Conservation (phyloP, 1,139 yeast genomes). For the Yamadazyma trypodendri region DNA sequence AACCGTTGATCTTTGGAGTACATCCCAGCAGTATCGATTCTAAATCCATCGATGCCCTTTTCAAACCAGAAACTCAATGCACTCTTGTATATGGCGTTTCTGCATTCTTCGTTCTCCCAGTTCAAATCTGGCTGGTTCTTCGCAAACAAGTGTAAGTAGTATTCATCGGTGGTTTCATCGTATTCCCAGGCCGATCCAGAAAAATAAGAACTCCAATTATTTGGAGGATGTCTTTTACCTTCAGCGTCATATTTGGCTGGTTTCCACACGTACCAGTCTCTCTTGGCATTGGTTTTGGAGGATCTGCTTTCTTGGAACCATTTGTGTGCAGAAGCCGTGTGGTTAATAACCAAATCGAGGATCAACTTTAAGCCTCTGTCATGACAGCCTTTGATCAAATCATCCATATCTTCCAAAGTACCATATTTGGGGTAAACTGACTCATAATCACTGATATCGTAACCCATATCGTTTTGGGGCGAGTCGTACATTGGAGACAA, state of each 20-base stretch:
- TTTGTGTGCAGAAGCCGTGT: conserved; percentile 53
- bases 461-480: conserved; percentile 66
- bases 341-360: conserved; percentile 60
- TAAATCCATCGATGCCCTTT: conserved; percentile 58
- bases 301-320: conserved; percentile 61
- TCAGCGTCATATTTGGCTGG: conserved; percentile 39
- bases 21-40: conserved; percentile 57
- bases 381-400: conserved; percentile 47
- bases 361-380: conserved; percentile 51
- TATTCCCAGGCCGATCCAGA: conserved; percentile 59
- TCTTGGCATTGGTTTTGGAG: conserved; percentile 52
- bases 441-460: conserved; percentile 57
- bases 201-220: conserved; percentile 57
- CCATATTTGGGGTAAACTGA: conserved; percentile 54
- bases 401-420: conserved; percentile 50
- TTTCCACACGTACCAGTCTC: conserved; percentile 65
- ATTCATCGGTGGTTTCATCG: conserved; percentile 53
- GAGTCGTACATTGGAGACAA: conserved; percentile 59
- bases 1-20: conserved; percentile 50
- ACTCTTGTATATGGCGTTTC: conserved; percentile 50
- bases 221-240: conserved; percentile 55
- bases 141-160: conserved; percentile 55
- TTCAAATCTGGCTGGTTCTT: conserved; percentile 57
- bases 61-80: conserved; percentile 57
- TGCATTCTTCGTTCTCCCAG: conserved; percentile 55